Base-by-base conservation (phyloP, 2,329 filamentous ascomycete species). In the Alternaria novae-zelandiae region DNA sequence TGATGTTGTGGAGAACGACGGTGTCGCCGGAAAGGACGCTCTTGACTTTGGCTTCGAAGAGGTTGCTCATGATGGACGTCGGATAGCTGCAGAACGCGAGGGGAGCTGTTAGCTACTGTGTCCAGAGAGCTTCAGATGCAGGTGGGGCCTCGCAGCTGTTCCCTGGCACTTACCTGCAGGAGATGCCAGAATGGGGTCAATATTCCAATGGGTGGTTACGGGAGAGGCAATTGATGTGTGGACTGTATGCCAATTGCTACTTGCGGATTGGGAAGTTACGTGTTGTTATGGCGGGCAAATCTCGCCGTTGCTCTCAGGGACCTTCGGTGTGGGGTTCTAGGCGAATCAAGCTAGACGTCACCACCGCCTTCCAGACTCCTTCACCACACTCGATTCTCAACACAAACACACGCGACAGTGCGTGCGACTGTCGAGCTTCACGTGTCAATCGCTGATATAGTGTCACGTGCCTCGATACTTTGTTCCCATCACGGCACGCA, bases 1-100 rank as follows among this genome's bases (percentile, higher is more conserved):
- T 90, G 78, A 92, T 86, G 81, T 92, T 93, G 73, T 90, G 89
- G 75, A 98, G 85, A 69, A 98, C 85, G 73, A 98, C 83, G 26
- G 94, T 97, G 85, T 98, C 96, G 75, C 96, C 96, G 76, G 94
- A 97, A 76, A 96, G 85, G 72, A 97, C 93, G 79, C 91, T 93
- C 87, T 99, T 99, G 82, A 98, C 94, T 63, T 79, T 79, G 32
- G 80, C 79, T 79, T 82, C 79, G 71, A 80, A 73, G 61, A 71
- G 69, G 65, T 76, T 68, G 77, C 78, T 79, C 71, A 54, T 77
- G 63, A 57, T 55, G 56, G 57, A 45, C 28, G 45, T 63, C 36
- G 59, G 61, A 64, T 64, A 61, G 64, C 59, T 72, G 63, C 70
- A 55, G 41, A n/a, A 53, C 49, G 49, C 20, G 26, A 47, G 36